Evolutionary conservation across 306 rosid genomes (phyloP), one percentile per base, ranked within the genome.

Genomic region (Mimosa bimucronata): DNA sequence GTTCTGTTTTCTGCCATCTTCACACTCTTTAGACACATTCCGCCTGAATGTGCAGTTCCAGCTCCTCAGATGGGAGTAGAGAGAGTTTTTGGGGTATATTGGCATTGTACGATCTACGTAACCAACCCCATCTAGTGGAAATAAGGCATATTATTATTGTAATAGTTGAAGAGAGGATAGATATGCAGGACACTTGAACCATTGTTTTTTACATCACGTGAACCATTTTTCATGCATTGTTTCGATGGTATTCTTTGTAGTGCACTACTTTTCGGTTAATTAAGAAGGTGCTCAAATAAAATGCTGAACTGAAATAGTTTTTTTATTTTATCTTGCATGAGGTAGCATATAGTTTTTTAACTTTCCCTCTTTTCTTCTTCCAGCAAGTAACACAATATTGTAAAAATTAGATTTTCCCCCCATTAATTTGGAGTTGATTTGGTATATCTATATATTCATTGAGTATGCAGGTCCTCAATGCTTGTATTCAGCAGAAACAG

Each of bases 401-500:
- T 40, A 48, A 46, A 34, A 29, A 62, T 29, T 13, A 19, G 1
- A 19, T 15, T 5, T 62, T 28, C 26, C 13, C 26, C 5, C 14
- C 4, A 62, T 31, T 46, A 46, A 73, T 79, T n/a, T 21, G 18
- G 83, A 78, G 26, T 42, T 76, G 57, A 79, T 60, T 55, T 76
- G 13, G 25, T 75, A 78, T 70, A 53, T 85, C 66, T 65, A 38
- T 76, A 64, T 83, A 31, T 86, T 60, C 29, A 69, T 77, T 50
- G 82, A 71, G 42, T 72, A 34, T 82, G 79, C 92, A 92, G 97
- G 95, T 94, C 80, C 83, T 94, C 81, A 94, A 94, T 88, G 95
- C 97, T 61, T 92, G 97, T 79, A 85, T 85, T 83, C 91, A 86
- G 80, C 85, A 85, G 83, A 88, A 90, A 85, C 91, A 92, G 78